phyloP scores from a whole-genome alignment of 805 yeast species.

The Sungouiozyma intestinalis region DNA sequence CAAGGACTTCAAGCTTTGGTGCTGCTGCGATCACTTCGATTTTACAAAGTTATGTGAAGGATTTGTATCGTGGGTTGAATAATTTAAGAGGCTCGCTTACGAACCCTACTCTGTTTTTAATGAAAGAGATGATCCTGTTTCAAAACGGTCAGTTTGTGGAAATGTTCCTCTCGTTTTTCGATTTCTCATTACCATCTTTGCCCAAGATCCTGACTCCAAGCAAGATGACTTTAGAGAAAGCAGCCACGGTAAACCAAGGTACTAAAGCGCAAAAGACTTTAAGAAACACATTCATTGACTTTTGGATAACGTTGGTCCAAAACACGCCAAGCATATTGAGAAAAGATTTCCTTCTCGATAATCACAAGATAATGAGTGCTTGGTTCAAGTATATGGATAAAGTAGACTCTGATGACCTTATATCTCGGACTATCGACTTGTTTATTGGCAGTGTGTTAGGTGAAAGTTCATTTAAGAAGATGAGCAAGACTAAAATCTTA shows the following conservation, averaged over 20 bases:
- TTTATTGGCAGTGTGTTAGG: conserved; percentile 42
- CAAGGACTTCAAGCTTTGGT: conserved; percentile 15
- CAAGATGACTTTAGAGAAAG: conserved; percentile 34
- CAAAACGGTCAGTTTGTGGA: conserved; percentile 42
- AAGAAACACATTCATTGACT: conserved; percentile 48
- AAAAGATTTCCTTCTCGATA: conserved; percentile 49
- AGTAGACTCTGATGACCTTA: conserved; percentile 39
- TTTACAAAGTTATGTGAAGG: conserved; percentile 45
- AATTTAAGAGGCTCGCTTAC: conserved; percentile 47
- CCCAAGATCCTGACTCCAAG: conserved; percentile 52
- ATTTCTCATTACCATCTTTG: conserved; percentile 49
- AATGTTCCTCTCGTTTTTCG: conserved; percentile 56
- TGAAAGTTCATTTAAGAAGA: conserved; percentile 52
- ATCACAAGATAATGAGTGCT: conserved; percentile 47
- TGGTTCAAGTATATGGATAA: conserved; percentile 56
- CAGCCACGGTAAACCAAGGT: conserved; percentile 11
- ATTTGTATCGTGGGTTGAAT: conserved; percentile 57
- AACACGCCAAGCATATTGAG: conserved; percentile 45
- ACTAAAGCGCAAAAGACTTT: conserved; percentile 32
- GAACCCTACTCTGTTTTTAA: conserved; percentile 48
- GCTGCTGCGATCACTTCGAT: conserved; percentile 35
- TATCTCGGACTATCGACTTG: conserved; percentile 35
- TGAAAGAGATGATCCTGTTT: conserved; percentile 42
- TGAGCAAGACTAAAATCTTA: conserved; percentile 63
- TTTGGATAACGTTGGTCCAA: conserved; percentile 47